phyloP scores from a whole-genome alignment of 495 filamentous ascomycete genomes.

The Neurospora sp. region DNA sequence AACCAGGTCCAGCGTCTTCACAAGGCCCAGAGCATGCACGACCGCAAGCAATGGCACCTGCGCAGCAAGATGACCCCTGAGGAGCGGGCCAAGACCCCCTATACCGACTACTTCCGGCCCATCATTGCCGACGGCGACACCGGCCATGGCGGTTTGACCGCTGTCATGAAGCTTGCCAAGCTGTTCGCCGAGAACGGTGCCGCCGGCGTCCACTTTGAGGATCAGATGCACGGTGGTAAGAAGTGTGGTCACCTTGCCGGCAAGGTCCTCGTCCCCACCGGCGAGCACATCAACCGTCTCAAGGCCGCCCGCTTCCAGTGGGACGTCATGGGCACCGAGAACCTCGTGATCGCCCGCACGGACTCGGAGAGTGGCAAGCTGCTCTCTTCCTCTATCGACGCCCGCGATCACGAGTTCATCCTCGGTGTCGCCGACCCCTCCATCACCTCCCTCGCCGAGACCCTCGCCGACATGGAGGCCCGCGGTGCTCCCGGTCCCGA shows the following conservation, averaged over 20 bases:
- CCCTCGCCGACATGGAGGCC: constrained; percentile 80
- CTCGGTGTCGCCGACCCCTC: constrained; percentile 67
- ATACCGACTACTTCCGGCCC: constrained; percentile 83
- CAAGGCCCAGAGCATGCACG: constrained; percentile 94
- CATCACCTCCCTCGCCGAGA: constrained; percentile 72
- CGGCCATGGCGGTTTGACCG: constrained; percentile 81
- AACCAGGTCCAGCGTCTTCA: constrained; percentile 94
- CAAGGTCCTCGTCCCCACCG: constrained; percentile 88
- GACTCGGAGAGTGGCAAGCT: constrained; percentile 90
- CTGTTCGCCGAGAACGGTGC: constrained; percentile 98
- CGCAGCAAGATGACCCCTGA: constrained; percentile 65
- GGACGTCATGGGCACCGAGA: constrained; percentile 95
- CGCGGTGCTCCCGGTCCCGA: constrained; percentile 64
- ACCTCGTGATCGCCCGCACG: constrained; percentile 85
- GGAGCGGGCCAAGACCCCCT: constrained; percentile 63
- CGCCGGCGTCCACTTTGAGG: constrained; percentile 93
- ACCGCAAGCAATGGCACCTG: constrained; percentile 87
- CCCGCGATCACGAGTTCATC: constrained; percentile 93
- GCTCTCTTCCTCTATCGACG: constrained; percentile 81
- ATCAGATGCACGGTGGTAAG: constrained; percentile 95
- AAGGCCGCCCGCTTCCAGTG: constrained; percentile 91
- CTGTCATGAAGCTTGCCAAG: constrained; percentile 93
- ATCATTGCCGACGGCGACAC: constrained; percentile 98
- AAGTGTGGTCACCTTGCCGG: constrained; percentile 97
- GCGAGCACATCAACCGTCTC: constrained; percentile 93